These are phyloP conservation scores for Zalaria sp. DNA, from an alignment of 2,329 filamentous ascomycete genomes.

Conservation along the genomic window DNA sequence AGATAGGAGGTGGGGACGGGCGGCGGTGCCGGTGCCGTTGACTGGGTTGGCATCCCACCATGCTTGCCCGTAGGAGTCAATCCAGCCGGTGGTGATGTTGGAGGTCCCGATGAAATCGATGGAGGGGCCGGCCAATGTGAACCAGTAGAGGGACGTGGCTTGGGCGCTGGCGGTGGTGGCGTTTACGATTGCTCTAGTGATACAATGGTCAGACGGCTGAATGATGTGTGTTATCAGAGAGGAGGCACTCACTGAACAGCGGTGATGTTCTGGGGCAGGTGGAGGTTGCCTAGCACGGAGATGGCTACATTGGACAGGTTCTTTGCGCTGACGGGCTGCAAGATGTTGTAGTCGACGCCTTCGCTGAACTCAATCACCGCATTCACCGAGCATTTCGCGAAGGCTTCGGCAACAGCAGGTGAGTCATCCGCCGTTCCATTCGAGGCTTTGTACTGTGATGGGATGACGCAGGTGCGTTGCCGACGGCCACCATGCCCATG, in stretches of 20 bases:
- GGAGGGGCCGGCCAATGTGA: conserved; percentile 19
- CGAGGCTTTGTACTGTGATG: conserved; percentile 15
- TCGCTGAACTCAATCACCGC: conserved; percentile 23
- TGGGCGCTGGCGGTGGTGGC: conserved; percentile 16
- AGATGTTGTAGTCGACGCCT: conserved; percentile 29
- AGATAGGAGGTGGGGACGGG: conserved; percentile 26
- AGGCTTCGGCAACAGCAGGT: conserved; percentile 22
- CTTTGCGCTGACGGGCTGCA: conserved; percentile 23
- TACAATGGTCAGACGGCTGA: not conserved
- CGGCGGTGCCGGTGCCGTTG: conserved; percentile 23
- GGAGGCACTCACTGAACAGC: conserved; percentile 16
- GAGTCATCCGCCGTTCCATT: conserved; percentile 26
- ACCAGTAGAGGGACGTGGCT: conserved; percentile 23
- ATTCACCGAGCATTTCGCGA: conserved; percentile 22
- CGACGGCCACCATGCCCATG: too few species aligned
- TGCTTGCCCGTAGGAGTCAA: conserved; percentile 30
- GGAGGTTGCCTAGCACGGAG: conserved; percentile 28
- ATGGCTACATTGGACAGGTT: conserved; percentile 30
- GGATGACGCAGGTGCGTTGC: conserved; percentile 6
- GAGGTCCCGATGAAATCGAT: conserved; percentile 21
- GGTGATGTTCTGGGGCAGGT: conserved; percentile 26
- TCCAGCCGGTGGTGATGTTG: conserved; percentile 27
- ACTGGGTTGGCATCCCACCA: conserved; percentile 31
- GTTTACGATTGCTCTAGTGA: conserved; percentile 15
- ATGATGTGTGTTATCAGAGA: not conserved